These are phyloP conservation scores for Coemansia sp. DNA, from an alignment of 192 early-diverging fungal species.

Conservation along the genomic window DNA sequence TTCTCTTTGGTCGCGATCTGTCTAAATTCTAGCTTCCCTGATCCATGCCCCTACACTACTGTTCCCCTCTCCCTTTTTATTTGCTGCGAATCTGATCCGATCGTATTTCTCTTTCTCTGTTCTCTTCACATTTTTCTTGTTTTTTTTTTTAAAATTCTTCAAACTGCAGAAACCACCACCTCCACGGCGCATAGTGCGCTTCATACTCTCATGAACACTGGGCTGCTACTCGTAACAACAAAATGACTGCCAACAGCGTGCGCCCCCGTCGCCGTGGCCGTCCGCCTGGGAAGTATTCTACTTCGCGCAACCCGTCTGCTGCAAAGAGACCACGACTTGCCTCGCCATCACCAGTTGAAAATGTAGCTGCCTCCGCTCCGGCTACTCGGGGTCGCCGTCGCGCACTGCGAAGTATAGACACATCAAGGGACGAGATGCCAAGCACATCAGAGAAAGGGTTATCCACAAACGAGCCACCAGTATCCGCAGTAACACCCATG, in stretches of 20 bases:
- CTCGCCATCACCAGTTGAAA: not conserved
- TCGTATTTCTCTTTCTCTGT: not conserved
- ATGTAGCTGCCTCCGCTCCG: not conserved
- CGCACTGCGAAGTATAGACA: no score
- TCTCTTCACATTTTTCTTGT: conserved; percentile 4
- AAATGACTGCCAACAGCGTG: conserved; percentile 12
- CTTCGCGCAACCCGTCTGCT: conserved; percentile 4
- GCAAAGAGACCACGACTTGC: not conserved
- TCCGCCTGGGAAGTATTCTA: conserved; percentile 26
- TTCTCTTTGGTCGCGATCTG: conserved; percentile 86
- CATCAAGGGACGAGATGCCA: not conserved
- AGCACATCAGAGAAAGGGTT: not conserved
- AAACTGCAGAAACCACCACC: no score
- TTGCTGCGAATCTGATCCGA: not conserved
- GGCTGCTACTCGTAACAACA: no score
- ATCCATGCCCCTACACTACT: not conserved
- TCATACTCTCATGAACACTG: conserved; percentile 1
- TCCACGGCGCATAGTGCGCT: not conserved
- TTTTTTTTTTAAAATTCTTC: not conserved
- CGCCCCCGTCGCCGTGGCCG: conserved; percentile 42
- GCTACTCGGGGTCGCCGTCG: no score
- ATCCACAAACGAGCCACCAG: not conserved
- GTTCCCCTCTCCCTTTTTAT: not conserved
- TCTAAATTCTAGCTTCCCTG: conserved; percentile 36
- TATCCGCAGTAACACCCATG: not conserved